Percentiles rank a stretch among this genome's conserved stretches.
phyloP scores from a whole-genome alignment of 805 yeast genomes.

The Candida sphagnicola region DNA sequence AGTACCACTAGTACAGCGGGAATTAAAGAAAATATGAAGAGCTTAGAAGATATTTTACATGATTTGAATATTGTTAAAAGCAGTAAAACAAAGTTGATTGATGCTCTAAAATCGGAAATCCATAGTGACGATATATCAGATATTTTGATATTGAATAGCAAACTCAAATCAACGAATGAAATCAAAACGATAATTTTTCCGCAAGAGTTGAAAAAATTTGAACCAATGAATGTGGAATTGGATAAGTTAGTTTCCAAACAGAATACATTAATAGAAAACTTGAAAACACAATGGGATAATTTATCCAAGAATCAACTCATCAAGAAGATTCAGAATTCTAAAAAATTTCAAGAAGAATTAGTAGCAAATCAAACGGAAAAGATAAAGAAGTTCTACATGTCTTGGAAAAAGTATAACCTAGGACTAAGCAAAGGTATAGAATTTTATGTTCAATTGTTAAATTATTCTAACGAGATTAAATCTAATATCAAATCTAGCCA shows the following conservation, averaged over 20 bases:
- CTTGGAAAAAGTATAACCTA: constrained; percentile 53
- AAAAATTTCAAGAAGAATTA: constrained; percentile 33
- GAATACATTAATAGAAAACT: constrained; percentile 37
- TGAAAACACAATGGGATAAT: constrained; percentile 27
- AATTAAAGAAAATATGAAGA: constrained; percentile 34
- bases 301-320: constrained; percentile 25
- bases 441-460: constrained; percentile 55
- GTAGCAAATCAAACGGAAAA: constrained; percentile 26
- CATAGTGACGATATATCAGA: constrained; percentile 85
- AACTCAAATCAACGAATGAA: constrained; percentile 54
- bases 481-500: constrained; percentile 2
- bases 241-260: constrained; percentile 69
- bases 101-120: constrained; percentile 63
- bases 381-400: constrained; percentile 44
- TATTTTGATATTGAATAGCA: constrained; percentile 60
- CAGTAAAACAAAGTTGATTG: constrained; percentile 59
- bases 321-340: constrained; percentile 41
- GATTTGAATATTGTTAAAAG: constrained; percentile 59
- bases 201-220: constrained; percentile 73
- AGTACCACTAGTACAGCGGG: constrained; percentile 9
- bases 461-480: constrained; percentile 18
- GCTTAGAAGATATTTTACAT: constrained; percentile 53
- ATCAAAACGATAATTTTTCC: constrained; percentile 54
- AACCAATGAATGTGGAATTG: constrained; percentile 60
- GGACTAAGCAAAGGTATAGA: constrained; percentile 61